Base-by-base conservation (phyloP, 1,139 yeast species). In the Protomyces inouyei region DNA sequence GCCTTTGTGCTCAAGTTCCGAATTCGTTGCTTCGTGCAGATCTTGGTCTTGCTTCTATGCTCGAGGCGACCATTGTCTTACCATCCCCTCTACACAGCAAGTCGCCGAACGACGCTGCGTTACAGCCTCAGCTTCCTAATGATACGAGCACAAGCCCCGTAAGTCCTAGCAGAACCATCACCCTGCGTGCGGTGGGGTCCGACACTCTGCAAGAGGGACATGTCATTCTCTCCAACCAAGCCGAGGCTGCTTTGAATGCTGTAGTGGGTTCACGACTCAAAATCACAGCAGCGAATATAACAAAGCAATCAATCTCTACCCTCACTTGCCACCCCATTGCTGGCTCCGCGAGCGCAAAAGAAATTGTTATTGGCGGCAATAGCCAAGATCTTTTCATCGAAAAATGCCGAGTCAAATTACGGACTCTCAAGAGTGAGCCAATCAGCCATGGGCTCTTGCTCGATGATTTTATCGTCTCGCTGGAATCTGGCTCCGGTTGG, bases 261-360 rank as follows among this genome's bases (percentile, higher is more conserved):
- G 78, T 88, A 46, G 83, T 83, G 3, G 95, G 95, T 0, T 78
- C 80, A 67, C 76, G 84, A 18, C 76, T 87, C 3, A 77, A 82
- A 2, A 69, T 88, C 9, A 85, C 83, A 68, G 80, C 84, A 14
- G 80, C 86, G 0, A 68, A 76, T 0, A 77, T 77, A 61, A 78
- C 77, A 3, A 69, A 76, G 23, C 80, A 78, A 65, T 6, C 23
- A 16, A 70, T 75, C 10, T 84, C 86, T 0, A 68, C 79, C 0
- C 72, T 66, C 21, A 52, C 75, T 3, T 73, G 78, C 0, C 70
- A 88, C 3, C 86, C 84, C 70, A 87, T 88, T 0, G 83, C 82
- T 68, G 35, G 60, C 12, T 66, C 57, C 10, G 55, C 75, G 69
- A 64, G 71, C 77, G 60, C 74, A 70, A 68, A 65, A 74, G 65